phyloP scores from a whole-genome alignment of 768 basidiomycete species.

The Agaricus subrufescens region DNA sequence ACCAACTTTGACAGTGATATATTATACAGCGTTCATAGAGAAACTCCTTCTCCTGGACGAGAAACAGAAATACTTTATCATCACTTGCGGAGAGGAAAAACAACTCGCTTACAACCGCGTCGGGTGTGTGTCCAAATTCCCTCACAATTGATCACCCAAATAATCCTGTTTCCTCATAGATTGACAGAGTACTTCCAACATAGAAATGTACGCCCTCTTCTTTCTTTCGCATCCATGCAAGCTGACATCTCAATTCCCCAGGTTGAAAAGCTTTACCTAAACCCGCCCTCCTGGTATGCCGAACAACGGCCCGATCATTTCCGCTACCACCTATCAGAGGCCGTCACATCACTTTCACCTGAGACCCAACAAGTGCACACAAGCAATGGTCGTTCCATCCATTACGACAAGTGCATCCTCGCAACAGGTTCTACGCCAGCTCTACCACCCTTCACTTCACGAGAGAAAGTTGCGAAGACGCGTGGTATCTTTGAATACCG shows the following conservation, averaged over 20 bases:
- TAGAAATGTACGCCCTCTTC: conserved; percentile 27
- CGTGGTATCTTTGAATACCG: conserved; percentile 70
- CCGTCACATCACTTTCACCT: conserved; percentile 34
- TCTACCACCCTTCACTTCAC: conserved; percentile 53
- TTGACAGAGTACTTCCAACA: conserved; percentile 62
- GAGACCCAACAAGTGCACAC: conserved; percentile 40
- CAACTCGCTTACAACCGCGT: conserved; percentile 56
- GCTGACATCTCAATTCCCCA: conserved; percentile 11
- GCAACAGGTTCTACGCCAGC: conserved; percentile 67
- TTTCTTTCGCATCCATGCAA: neutral
- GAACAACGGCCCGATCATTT: conserved; percentile 55
- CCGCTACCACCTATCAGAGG: conserved; percentile 44
- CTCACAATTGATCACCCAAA: neutral
- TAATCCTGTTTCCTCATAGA: conserved; percentile 4
- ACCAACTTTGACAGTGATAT: too few relatives aligned
- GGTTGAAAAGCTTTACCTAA: conserved; percentile 57
- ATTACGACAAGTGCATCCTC: conserved; percentile 61
- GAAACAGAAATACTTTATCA: conserved; percentile 41
- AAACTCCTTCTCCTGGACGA: conserved; percentile 58
- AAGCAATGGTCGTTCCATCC: conserved; percentile 35
- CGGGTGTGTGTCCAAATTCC: conserved; percentile 25
- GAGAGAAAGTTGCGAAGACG: conserved; percentile 30
- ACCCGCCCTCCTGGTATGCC: conserved; percentile 53
- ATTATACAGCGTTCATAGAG: conserved; percentile 54
- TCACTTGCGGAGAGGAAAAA: conserved; percentile 56